phyloP scores from a whole-genome alignment of 2,329 filamentous ascomycete species.

The Stagonosporopsis cucurbitacearum region DNA sequence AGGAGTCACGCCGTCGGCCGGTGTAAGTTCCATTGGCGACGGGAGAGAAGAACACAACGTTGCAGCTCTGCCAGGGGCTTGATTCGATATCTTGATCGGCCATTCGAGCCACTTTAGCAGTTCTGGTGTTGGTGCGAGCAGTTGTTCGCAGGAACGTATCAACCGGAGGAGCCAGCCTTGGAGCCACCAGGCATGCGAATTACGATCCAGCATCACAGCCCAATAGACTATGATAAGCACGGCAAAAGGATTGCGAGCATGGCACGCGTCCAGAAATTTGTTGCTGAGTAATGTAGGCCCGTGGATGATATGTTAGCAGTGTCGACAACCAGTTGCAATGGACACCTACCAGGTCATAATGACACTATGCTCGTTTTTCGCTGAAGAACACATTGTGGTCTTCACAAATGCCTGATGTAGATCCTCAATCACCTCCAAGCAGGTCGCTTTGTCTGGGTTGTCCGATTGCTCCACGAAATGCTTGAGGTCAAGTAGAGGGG shows the following conservation, averaged over 20 bases:
- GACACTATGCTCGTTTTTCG: slow-evolving; percentile 3
- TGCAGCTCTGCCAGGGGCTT: neutral
- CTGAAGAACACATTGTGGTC: slow-evolving; percentile 2
- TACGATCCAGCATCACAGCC: slow-evolving; percentile 29
- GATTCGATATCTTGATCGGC: slow-evolving; percentile 30
- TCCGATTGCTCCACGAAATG: slow-evolving; percentile 16
- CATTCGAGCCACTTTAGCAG: slow-evolving; percentile 37
- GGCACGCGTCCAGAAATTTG: slow-evolving; percentile 8
- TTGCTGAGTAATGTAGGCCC: slow-evolving; percentile 4
- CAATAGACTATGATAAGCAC: slow-evolving; percentile 39
- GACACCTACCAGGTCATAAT: slow-evolving; percentile 15
- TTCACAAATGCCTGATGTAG: slow-evolving; percentile 26
- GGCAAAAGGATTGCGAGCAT: slow-evolving; percentile 33
- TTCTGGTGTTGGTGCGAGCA: slow-evolving; percentile 34
- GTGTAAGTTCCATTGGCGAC: slow-evolving; percentile 1
- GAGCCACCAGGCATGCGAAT: slow-evolving; percentile 33
- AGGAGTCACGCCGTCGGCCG: neutral
- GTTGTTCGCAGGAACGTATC: slow-evolving; percentile 27
- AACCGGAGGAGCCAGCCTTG: slow-evolving; percentile 36
- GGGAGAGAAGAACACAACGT: neutral
- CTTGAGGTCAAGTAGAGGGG: slow-evolving; percentile 5
- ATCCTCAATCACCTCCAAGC: slow-evolving; percentile 31
- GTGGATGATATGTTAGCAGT: neutral
- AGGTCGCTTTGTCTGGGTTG: slow-evolving; percentile 27
- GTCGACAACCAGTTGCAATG: neutral